phyloP scores from a whole-genome alignment of 495 filamentous ascomycete genomes.

The Pseudomonodictys pantanalensis region DNA sequence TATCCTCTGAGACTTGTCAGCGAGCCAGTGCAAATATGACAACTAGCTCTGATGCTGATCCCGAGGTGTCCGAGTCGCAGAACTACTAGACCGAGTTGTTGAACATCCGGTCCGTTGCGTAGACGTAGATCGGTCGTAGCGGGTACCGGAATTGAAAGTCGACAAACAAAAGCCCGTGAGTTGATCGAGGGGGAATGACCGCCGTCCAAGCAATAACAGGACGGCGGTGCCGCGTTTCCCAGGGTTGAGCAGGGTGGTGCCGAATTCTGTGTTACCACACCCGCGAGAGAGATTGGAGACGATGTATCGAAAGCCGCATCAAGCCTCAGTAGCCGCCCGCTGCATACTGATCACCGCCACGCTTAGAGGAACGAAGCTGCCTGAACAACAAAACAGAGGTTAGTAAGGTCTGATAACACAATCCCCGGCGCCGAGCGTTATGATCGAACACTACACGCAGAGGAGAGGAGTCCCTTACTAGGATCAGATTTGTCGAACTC shows the following conservation, averaged over 20 bases:
- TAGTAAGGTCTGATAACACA: conserved; percentile 46
- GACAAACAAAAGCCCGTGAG: conserved; percentile 29
- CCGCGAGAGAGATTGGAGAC: conserved; percentile 31
- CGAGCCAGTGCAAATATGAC: too few species aligned
- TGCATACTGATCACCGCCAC: conserved; percentile 39
- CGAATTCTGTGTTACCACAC: conserved; percentile 1
- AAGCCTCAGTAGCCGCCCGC: conserved; percentile 40
- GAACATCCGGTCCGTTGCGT: conserved; percentile 12
- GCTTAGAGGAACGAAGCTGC: conserved; percentile 46
- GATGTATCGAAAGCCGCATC: conserved; percentile 30
- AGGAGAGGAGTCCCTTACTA: conserved; percentile 88
- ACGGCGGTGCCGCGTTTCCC: conserved; percentile 41
- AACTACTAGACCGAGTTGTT: conserved; percentile 7
- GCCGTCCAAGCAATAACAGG: conserved; percentile 32
- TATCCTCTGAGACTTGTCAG: too few species aligned
- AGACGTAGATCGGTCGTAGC: conserved; percentile 23
- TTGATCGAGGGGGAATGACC: conserved; percentile 23
- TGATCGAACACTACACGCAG: conserved; percentile 77
- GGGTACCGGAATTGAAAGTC: conserved; percentile 22
- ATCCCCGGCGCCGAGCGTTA: conserved; percentile 72
- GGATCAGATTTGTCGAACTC: conserved; percentile 84
- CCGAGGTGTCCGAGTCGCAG: conserved; percentile 22
- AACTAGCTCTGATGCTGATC: too few species aligned
- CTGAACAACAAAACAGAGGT: conserved; percentile 36
- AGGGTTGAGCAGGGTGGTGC: conserved; percentile 27